Conservation (phyloP, 306 rosid genomes). For the Betula pendula region DNA sequence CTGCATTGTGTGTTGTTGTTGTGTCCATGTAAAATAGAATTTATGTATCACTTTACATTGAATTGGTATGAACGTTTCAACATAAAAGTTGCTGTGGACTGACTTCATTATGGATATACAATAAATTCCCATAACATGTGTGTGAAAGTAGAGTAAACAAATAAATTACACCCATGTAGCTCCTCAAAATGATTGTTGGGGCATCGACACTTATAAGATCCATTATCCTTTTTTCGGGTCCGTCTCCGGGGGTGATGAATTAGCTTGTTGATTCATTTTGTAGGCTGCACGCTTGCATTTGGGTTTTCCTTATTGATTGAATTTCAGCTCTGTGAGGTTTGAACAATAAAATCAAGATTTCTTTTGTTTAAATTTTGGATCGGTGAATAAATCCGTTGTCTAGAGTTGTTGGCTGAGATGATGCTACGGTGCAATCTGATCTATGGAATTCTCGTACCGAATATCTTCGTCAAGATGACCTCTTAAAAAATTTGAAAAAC, state of each 20-base stretch:
- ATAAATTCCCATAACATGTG: not conserved
- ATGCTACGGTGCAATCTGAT: too few species aligned
- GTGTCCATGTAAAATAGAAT: constrained; percentile 43
- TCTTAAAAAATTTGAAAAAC: too few species aligned
- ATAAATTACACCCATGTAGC: not conserved
- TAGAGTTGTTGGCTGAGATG: too few species aligned
- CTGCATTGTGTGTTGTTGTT: constrained; percentile 19
- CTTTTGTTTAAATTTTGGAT: too few species aligned
- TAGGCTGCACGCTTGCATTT: not conserved
- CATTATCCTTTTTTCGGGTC: not conserved
- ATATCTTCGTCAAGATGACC: too few species aligned
- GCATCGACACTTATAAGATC: not conserved
- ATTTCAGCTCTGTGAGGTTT: too few species aligned
- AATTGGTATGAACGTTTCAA: constrained; percentile 34
- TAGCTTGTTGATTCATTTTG: not conserved
- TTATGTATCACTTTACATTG: constrained; percentile 31
- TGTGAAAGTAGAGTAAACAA: not conserved
- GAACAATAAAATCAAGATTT: too few species aligned
- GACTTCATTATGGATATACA: not conserved
- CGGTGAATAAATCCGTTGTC: too few species aligned
- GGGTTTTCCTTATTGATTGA: too few species aligned
- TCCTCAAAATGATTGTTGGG: not conserved
- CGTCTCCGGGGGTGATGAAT: too few species aligned
- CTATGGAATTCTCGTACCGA: too few species aligned
- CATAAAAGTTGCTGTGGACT: constrained; percentile 26